A percentile compares a stretch with the other conserved stretches of the same genome.
Evolutionary conservation across 352 stramenopile genomes (phyloP).

Genomic region (Saprolegnia parasitica): DNA sequence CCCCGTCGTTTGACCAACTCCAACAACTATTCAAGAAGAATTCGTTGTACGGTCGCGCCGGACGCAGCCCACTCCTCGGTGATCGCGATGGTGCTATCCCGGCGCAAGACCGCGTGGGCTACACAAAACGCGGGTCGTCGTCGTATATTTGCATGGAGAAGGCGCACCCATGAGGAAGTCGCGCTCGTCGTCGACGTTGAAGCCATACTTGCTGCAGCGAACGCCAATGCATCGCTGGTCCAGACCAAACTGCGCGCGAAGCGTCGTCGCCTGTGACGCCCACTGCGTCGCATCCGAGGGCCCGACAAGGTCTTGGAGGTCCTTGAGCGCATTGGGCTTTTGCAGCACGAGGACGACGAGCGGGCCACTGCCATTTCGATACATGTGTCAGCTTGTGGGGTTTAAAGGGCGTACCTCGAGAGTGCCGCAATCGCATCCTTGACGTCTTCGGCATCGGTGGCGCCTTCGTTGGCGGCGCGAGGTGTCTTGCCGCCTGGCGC

Average conservation of each 20-base stretch:
- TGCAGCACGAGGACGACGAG: slow-evolving; percentile 44
- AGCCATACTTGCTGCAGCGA: slow-evolving; percentile 38
- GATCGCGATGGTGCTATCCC: not conserved
- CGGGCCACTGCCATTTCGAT: slow-evolving; percentile 32
- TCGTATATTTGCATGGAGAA: too few relatives aligned
- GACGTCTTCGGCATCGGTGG: slow-evolving; percentile 24
- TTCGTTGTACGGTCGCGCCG: not conserved
- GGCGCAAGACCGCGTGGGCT: not conserved
- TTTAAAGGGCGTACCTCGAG: slow-evolving; percentile 8
- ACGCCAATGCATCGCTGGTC: slow-evolving; percentile 38
- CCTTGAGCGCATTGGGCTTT: slow-evolving; percentile 43
- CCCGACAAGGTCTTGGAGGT: slow-evolving; percentile 54
- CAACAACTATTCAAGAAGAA: too few relatives aligned
- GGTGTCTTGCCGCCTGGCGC: not conserved
- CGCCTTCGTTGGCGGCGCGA: not conserved
- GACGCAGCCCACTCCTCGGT: not conserved
- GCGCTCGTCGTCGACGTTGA: slow-evolving; percentile 38
- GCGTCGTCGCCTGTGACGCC: slow-evolving; percentile 28
- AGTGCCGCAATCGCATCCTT: slow-evolving; percentile 35
- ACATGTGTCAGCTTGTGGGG: not conserved
- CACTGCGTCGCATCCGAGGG: slow-evolving; percentile 34
- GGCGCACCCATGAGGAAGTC: slow-evolving; percentile 40
- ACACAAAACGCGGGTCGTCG: not conserved
- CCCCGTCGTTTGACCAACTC: too few relatives aligned
- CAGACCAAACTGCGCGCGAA: slow-evolving; percentile 47